Evolutionary conservation across 805 yeast genomes (phyloP).

Genomic region (Spathaspora arborariae): DNA sequence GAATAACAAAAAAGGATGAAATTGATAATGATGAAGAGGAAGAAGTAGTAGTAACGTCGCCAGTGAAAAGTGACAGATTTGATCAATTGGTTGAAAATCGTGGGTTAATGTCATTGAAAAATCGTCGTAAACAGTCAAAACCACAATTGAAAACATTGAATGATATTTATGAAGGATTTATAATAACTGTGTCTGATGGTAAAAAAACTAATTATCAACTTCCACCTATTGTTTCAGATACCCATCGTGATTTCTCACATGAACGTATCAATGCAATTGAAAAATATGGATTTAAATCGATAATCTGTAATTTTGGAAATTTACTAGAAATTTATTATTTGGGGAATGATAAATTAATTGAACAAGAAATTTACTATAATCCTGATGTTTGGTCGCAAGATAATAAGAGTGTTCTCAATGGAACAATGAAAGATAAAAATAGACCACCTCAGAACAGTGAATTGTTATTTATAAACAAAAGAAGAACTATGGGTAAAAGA

Average conservation of each 20-base stretch:
- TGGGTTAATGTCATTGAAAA: constrained; percentile 18
- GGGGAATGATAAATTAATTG: constrained; percentile 71
- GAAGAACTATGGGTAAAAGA: constrained; percentile 28
- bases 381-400: constrained; percentile 22
- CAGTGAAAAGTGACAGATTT: neutral
- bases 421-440: neutral
- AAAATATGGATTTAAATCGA: constrained; percentile 74
- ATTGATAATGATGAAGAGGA: constrained; percentile 8
- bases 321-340: constrained; percentile 66
- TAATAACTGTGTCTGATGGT: constrained; percentile 63
- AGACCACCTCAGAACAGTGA: constrained; percentile 33
- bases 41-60: constrained; percentile 16
- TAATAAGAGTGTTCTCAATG: constrained; percentile 1
- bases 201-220: constrained; percentile 56
- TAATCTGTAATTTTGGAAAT: constrained; percentile 73
- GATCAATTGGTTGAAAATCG: constrained; percentile 7
- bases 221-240: constrained; percentile 13
- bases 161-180: constrained; percentile 73
- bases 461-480: constrained; percentile 49
- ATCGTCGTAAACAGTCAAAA: constrained; percentile 9
- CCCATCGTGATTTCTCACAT: neutral
- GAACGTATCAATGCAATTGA: constrained; percentile 46
- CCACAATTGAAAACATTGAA: neutral
- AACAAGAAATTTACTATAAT: constrained; percentile 48
- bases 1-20: constrained; percentile 27